phyloP scores from a whole-genome alignment of 805 yeast genomes.

The Starmerella geochares region DNA sequence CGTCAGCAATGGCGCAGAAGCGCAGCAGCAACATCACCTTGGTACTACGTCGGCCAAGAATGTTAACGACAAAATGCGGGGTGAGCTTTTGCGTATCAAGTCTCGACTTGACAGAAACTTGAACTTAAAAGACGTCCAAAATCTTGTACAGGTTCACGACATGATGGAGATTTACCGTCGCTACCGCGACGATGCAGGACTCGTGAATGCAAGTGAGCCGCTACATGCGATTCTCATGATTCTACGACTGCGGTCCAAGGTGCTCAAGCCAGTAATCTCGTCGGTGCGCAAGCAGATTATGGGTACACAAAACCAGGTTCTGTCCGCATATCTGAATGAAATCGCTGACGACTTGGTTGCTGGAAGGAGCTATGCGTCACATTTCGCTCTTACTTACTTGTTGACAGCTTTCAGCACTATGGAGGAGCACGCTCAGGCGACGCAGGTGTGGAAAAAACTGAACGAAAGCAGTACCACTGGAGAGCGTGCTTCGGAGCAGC shows the following conservation, averaged over 20 bases:
- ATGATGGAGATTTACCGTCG: conserved; percentile 24
- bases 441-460: conserved; percentile 23
- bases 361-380: conserved; percentile 21
- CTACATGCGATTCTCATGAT: conserved; percentile 24
- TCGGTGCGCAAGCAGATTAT: conserved; percentile 19
- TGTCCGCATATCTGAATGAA: conserved; percentile 21
- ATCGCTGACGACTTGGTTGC: conserved; percentile 22
- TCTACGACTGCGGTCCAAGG: conserved; percentile 19
- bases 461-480: not conserved
- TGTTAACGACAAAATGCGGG: conserved; percentile 7
- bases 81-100: conserved; percentile 8
- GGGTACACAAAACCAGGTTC: conserved; percentile 21
- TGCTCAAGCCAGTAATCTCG: conserved; percentile 23
- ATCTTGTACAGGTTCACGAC: conserved; percentile 22
- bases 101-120: conserved; percentile 4
- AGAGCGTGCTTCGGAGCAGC: not conserved
- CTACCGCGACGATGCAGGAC: conserved; percentile 15
- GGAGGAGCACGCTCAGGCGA: conserved; percentile 20
- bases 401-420: conserved; percentile 25
- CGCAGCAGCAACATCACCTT: not conserved
- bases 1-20: not conserved
- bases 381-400: conserved; percentile 23
- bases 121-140: conserved; percentile 19
- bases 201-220: conserved; percentile 22
- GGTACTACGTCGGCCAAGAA: not conserved